Evolutionary conservation across 805 yeast genomes (phyloP).

Genomic region (Teunomyces atbi): DNA sequence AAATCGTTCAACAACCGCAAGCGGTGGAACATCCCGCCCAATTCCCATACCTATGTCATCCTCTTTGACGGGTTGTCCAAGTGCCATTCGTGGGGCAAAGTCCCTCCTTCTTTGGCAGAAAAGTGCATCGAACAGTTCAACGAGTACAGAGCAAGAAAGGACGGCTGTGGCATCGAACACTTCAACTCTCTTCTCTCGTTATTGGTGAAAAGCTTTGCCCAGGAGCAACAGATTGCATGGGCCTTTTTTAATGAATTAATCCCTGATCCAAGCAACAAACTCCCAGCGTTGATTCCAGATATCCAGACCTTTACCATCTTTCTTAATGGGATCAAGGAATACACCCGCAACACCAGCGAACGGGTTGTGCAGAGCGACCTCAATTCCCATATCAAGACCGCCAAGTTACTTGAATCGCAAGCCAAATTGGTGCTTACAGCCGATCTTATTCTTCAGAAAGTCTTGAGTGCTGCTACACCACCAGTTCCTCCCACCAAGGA

Average conservation of each 20-base stretch:
- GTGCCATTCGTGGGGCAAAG: conserved; percentile 32
- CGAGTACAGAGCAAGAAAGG: conserved; percentile 9
- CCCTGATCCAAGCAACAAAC: conserved; percentile 14
- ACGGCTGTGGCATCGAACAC: conserved; percentile 21
- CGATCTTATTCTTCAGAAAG: conserved; percentile 25
- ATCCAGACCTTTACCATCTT: conserved; percentile 39
- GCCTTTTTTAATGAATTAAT: conserved; percentile 29
- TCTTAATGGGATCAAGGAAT: conserved; percentile 31
- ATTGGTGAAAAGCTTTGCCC: conserved; percentile 30
- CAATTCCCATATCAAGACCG: conserved; percentile 19
- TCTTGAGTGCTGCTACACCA: conserved; percentile 28
- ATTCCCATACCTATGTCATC: conserved; percentile 42
- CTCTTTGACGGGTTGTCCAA: conserved; percentile 37
- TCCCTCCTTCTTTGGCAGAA: conserved; percentile 17
- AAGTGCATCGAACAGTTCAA: conserved; percentile 23
- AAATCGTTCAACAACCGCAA: conserved; percentile 53
- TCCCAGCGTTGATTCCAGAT: conserved; percentile 23
- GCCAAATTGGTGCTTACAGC: conserved; percentile 26
- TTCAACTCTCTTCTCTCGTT: conserved; percentile 39
- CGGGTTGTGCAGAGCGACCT: conserved; percentile 12
- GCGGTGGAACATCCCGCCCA: conserved; percentile 57
- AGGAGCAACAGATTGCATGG: conserved; percentile 39
- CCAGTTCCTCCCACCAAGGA: conserved; percentile 33
- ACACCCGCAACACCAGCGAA: conserved; percentile 15
- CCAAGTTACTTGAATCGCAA: conserved; percentile 26